Conservation (phyloP, 495 filamentous ascomycete species). For the Penicillium chermesinum region DNA sequence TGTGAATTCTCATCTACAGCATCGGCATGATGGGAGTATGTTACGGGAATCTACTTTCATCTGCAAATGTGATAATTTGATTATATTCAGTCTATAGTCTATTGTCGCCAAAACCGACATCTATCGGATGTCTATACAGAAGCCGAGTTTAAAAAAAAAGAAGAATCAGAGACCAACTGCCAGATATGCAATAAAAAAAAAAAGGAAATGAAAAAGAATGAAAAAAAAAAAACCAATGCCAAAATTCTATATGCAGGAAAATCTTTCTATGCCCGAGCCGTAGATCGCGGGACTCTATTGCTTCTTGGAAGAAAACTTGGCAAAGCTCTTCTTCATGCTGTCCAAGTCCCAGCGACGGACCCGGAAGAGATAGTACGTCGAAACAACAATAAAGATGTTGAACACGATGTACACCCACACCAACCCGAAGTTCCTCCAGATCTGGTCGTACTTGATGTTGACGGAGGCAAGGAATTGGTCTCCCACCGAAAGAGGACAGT, state of each 20-base stretch:
- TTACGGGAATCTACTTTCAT: too few relatives aligned
- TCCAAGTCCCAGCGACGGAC: conserved; percentile 31
- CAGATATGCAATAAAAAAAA: conserved; percentile 4
- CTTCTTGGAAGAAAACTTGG: conserved; percentile 9
- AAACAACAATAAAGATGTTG: conserved; percentile 55
- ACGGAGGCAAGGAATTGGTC: conserved; percentile 56
- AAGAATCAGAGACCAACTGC: too few relatives aligned
- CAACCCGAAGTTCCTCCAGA: conserved; percentile 69
- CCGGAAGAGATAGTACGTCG: conserved; percentile 46
- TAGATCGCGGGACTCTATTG: conserved; percentile 7
- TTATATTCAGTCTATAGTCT: too few relatives aligned
- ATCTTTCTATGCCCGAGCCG: neutral
- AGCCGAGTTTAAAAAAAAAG: neutral
- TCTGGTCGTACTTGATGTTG: conserved; percentile 49
- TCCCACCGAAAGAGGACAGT: conserved; percentile 55
- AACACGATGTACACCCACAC: conserved; percentile 68
- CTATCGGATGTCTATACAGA: neutral
- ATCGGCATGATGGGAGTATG: too few relatives aligned
- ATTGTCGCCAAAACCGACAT: too few relatives aligned
- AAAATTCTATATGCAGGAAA: neutral
- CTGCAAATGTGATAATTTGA: too few relatives aligned
- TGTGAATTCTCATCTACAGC: too few relatives aligned
- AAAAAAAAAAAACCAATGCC: neutral
- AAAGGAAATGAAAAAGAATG: neutral
- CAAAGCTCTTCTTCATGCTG: conserved; percentile 17